Percentiles rank a stretch among this genome's conserved stretches.
Evolutionary conservation across 306 rosid species (phyloP).

Genomic region (Quercus alba): DNA sequence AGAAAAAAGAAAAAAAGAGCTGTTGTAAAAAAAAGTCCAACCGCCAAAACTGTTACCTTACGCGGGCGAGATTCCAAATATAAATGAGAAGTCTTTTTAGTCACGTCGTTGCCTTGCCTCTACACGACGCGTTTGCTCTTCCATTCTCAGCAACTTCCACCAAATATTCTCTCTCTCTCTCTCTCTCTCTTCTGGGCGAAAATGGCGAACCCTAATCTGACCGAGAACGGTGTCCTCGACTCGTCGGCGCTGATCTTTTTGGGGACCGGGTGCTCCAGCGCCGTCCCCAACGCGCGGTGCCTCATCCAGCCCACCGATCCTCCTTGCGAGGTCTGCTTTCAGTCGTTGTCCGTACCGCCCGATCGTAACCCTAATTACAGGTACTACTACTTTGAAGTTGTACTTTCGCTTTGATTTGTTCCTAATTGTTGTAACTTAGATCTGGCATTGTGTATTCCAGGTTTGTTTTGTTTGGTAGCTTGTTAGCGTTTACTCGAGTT

Average conservation of each 20-base stretch:
- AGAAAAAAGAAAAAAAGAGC: background rate
- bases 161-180: background rate
- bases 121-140: background rate
- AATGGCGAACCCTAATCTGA: conserved; percentile 56
- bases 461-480: background rate
- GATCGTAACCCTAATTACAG: conserved; percentile 85
- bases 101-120: no score
- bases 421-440: background rate
- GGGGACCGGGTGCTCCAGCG: conserved; percentile 92
- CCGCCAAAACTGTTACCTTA: background rate
- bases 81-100: no score
- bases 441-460: background rate
- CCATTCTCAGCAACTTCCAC: no score
- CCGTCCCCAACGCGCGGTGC: conserved; percentile 77
- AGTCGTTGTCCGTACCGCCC: conserved; percentile 59
- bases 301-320: conserved; percentile 81
- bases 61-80: no score
- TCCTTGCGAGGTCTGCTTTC: conserved; percentile 73
- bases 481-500: no score
- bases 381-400: conserved; percentile 2
- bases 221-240: conserved; percentile 25
- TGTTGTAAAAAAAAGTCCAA: background rate
- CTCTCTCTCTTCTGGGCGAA: background rate
- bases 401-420: no score
- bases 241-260: conserved; percentile 90